Evolutionary conservation across 371 early-diverging fungal species (phyloP).

Genomic region (Mucor circinelloides): DNA sequence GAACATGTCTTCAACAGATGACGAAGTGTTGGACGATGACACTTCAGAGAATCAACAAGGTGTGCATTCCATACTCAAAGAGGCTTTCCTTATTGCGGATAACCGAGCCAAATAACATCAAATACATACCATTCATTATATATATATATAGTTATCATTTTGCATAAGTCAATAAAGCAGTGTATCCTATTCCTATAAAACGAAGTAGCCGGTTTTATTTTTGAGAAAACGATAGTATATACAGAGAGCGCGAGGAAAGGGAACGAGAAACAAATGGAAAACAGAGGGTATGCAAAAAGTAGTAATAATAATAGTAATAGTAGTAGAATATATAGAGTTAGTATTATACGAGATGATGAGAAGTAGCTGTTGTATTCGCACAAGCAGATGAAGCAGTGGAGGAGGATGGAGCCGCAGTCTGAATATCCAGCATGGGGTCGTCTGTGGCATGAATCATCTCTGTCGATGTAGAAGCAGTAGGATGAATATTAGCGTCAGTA

Average conservation of each 20-base stretch:
- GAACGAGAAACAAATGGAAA: neutral
- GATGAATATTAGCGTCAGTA: conserved; percentile 2
- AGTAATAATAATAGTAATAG: neutral
- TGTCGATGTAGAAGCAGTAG: neutral
- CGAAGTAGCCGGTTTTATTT: neutral
- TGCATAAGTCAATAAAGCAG: neutral
- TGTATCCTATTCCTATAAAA: no score
- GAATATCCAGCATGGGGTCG: conserved; percentile 27
- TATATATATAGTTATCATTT: neutral
- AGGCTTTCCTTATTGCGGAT: conserved; percentile 8
- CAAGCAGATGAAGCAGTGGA: no score
- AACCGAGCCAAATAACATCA: neutral
- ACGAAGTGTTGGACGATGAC: neutral
- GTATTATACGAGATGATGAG: neutral
- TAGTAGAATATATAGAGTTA: neutral
- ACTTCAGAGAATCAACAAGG: conserved; percentile 9
- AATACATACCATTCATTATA: neutral
- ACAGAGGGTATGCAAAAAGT: neutral
- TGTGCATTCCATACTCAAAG: conserved; percentile 15
- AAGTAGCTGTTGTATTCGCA: no score
- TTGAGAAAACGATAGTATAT: neutral
- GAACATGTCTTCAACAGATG: conserved; percentile 13
- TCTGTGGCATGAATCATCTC: conserved; percentile 1
- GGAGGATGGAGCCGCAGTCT: conserved; percentile 5
- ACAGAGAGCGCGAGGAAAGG: neutral